Evolutionary conservation across 2,329 filamentous ascomycete genomes (phyloP).

Genomic region (Ciborinia camelliae): DNA sequence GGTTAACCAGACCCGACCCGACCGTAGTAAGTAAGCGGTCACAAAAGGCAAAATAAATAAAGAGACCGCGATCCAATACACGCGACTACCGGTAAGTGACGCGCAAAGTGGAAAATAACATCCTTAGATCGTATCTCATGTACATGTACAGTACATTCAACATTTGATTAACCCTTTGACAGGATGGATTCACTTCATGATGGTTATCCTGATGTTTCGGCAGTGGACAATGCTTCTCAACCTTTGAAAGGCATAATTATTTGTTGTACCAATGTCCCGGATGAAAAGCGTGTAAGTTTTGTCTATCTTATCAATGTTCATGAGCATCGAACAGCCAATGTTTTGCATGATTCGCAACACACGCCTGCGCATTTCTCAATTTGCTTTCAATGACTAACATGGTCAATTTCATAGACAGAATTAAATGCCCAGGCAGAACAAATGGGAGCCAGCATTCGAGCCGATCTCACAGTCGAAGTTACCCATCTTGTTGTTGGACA

Average conservation of each 20-base stretch:
- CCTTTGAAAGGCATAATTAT: constrained; percentile 69
- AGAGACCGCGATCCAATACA: background rate
- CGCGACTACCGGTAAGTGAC: constrained; percentile 6
- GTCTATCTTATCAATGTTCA: background rate
- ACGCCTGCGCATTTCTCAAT: background rate
- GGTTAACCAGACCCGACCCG: background rate
- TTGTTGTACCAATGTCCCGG: constrained; percentile 82
- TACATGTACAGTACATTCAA: no score
- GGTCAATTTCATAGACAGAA: constrained; percentile 41
- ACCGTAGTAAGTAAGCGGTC: constrained; percentile 10
- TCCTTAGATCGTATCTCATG: constrained; percentile 5
- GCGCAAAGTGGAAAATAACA: constrained; percentile 14
- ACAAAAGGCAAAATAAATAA: constrained; percentile 10
- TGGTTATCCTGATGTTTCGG: background rate
- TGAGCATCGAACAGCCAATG: background rate
- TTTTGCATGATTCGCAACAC: background rate
- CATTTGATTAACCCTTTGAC: background rate
- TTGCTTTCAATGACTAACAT: constrained; percentile 7
- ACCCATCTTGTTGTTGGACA: constrained; percentile 92
- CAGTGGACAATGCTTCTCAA: constrained; percentile 24
- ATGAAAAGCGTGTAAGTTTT: constrained; percentile 68
- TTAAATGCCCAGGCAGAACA: constrained; percentile 65
- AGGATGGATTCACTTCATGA: constrained; percentile 5
- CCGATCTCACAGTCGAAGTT: constrained; percentile 91
- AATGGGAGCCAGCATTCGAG: constrained; percentile 83